Evolutionary conservation across 176 grass and related monocot genomes (phyloP), one percentile per base, ranked within the genome.

Genomic region (Melocanna baccifera): DNA sequence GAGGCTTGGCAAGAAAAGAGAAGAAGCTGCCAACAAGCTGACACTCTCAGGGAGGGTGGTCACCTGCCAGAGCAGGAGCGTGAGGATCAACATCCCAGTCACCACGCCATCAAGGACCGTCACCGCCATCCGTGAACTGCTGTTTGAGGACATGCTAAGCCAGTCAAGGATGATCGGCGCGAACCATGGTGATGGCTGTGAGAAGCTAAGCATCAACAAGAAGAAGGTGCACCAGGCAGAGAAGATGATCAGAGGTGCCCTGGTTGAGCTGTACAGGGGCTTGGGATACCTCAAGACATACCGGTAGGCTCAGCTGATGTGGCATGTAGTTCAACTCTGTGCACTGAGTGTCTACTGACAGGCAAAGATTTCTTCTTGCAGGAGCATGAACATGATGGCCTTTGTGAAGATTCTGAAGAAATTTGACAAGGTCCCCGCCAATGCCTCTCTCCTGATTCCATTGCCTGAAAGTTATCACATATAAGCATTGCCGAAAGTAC

Each of bases 361-460:
- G 75, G 62, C 69, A 36, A 13, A 59, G 29, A 48, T 57, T 65
- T 29, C 23, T 89, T 72, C 29, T 87, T 87, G 78, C 87, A 99
- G 96, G 84, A 94, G 81, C 70, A 87, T 96, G 84, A 99, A 99
- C 88, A 92, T 94, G 96, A 63, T 94, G 88, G 96, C 96, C 42
- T 99, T 99, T 89, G 89, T 89, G 69, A 99, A 96, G 87, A 99
- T 99, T 16, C 69, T 99, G 70, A 99, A 99, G 86, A 99, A 99
- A 84, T 94, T 99, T 85, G 96, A 96, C 81, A 99, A 99, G 93
- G 89, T 90, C 58, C 55, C 58, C 30, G 41, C 29, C 74, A 88
- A 68, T 47, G 57, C 63, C 26, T 76, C 2, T 63, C 45, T n/a
- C 69, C 30, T 56, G 53, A 79, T 80, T 47, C 29, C 25, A 37